A percentile compares a stretch with the other conserved stretches of the same genome.
phyloP scores from a whole-genome alignment of 495 filamentous ascomycete species.

The Gamarada debralockiae region DNA sequence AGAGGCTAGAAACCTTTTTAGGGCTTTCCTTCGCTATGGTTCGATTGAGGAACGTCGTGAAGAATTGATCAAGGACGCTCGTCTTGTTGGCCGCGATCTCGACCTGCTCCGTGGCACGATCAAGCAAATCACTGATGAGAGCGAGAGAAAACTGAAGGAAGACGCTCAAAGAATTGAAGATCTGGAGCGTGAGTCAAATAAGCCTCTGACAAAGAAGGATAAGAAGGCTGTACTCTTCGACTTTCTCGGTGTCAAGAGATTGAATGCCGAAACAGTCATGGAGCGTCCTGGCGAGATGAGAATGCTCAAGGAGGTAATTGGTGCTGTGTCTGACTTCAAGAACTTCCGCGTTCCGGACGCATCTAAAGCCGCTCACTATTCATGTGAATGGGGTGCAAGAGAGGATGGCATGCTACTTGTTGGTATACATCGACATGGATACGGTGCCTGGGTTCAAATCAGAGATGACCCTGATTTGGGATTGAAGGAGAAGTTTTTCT shows the following conservation, averaged over 20 bases:
- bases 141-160: constrained; percentile 62
- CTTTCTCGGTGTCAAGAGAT: constrained; percentile 82
- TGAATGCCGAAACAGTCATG: constrained; percentile 91
- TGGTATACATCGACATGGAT: constrained; percentile 88
- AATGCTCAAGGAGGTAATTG: constrained; percentile 70
- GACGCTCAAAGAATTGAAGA: constrained; percentile 57
- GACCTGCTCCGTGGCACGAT: constrained; percentile 49
- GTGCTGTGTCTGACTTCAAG: constrained; percentile 55
- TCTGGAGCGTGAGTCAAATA: constrained; percentile 63
- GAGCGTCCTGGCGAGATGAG: constrained; percentile 86
- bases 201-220: constrained; percentile 87
- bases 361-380: constrained; percentile 80
- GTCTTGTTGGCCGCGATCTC: constrained; percentile 71
- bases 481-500: constrained; percentile 88
- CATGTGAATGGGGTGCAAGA: constrained; percentile 81
- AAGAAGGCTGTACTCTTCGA: constrained; percentile 95
- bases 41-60: constrained; percentile 81
- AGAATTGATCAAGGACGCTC: constrained; percentile 80
- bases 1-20: constrained; percentile 85
- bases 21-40: constrained; percentile 83
- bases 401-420: constrained; percentile 98
- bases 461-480: constrained; percentile 85
- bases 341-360: constrained; percentile 89
- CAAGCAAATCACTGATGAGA: constrained; percentile 69
- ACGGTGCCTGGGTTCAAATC: constrained; percentile 90